Base-by-base conservation (phyloP, 2,329 filamentous ascomycete species). In the Claviceps sp. region DNA sequence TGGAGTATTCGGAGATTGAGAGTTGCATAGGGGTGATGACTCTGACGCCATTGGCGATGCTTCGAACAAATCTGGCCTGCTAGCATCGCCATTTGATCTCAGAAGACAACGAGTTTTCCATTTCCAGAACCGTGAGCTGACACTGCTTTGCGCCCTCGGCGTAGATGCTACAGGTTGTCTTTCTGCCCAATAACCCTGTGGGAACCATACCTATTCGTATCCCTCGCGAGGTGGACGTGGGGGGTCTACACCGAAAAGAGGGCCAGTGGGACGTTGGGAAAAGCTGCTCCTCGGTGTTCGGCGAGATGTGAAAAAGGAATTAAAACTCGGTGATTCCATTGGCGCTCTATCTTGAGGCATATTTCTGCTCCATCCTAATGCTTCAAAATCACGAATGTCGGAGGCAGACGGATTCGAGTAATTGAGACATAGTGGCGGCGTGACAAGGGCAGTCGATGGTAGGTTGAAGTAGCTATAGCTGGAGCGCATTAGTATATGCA, bases 121-220 rank as follows among this genome's bases (percentile, higher is more conserved):
- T 59, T 63, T 71, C 65, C 67, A 72, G 40, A 68, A 62, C 45
- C 64, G 64, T 20, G 60, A 64, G 26, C 60, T 62, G 24, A 64
- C 60, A 49, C 58, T 67, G 49, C 64, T 68, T 56, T 65, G 66
- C 14, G 47, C 62, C 16, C 61, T 59, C 1, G 63, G 59, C 4
- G 54, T 47, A 50, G 41, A 46, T 48, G 60, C 56, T 48, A 61
- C 56, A 22, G 26, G 52, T 47, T 72, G 67, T n/a, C 78, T 70
- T 62, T 81, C 78, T n/a, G 78, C 78, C 78, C 77, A 81, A 60
- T 79, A 82, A 5, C 78, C 78, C 50, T 73, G 74, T 1, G 78
- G 78, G 60, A 78, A 81, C 78, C 78, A 81, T 24, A 81, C 78
- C 78, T 77, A 82, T 65, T 82, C 78, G 59, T 65, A 70, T 42